phyloP scores from a whole-genome alignment of 163 green algal genomes.

The Chloroidium sp. region DNA sequence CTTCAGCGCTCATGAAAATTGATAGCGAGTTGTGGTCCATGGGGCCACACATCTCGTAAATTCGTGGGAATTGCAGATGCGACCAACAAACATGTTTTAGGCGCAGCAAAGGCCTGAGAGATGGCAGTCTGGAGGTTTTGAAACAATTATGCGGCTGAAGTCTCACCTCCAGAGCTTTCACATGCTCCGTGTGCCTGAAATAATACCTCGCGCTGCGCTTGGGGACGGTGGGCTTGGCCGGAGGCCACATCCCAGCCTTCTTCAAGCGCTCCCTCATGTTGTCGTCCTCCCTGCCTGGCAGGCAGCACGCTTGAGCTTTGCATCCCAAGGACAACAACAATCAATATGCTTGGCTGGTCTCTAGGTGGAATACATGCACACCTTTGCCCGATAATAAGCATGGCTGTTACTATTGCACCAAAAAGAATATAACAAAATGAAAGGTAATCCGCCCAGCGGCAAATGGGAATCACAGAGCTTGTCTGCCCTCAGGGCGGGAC shows the following conservation, averaged over 20 bases:
- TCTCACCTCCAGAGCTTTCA: constrained; percentile 13
- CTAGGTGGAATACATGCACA: no score
- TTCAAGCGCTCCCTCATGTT: constrained; percentile 16
- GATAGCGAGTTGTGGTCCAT: not conserved
- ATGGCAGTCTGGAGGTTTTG: not conserved
- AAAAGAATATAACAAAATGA: no score
- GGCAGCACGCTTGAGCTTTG: not conserved
- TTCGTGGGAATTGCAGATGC: not conserved
- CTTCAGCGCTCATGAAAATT: not conserved
- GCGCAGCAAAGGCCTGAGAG: no score
- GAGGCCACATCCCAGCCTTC: constrained; percentile 5
- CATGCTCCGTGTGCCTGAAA: constrained; percentile 11
- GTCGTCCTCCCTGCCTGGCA: constrained; percentile 16
- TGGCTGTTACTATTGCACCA: no score
- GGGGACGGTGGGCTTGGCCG: constrained; percentile 7
- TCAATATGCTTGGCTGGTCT: no score
- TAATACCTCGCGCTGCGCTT: not conserved
- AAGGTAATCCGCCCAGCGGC: no score
- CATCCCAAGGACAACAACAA: no score
- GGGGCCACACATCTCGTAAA: not conserved
- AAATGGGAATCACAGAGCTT: no score
- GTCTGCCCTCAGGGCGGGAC: no score
- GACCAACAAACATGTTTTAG: no score
- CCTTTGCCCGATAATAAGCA: no score
- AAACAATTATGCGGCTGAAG: not conserved